Evolutionary conservation across 2,329 filamentous ascomycete species (phyloP).

Genomic region (Paecilomyces dactylethromorphus): DNA sequence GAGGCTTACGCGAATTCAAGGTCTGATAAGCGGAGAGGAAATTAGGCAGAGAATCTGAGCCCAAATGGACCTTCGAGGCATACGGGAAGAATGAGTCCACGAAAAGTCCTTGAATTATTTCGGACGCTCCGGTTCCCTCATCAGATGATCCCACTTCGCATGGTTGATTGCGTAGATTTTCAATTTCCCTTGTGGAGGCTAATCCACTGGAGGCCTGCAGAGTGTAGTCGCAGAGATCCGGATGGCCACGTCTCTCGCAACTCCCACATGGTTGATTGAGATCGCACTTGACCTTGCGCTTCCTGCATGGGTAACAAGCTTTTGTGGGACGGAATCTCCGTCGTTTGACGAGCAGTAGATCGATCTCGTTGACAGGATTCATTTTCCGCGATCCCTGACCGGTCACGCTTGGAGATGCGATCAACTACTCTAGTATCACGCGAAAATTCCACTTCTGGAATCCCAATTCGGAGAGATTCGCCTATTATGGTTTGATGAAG

Average conservation of each 20-base stretch:
- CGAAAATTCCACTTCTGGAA: no score
- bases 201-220: neutral
- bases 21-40: neutral
- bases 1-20: neutral
- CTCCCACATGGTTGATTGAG: neutral
- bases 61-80: neutral
- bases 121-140: no score
- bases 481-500: no score
- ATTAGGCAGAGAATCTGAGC: neutral
- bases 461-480: no score
- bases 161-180: neutral
- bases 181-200: no score
- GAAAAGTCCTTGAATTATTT: neutral
- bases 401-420: no score
- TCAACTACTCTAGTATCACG: no score
- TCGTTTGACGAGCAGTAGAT: neutral
- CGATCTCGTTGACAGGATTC: no score
- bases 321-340: neutral
- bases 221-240: neutral
- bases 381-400: no score
- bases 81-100: neutral
- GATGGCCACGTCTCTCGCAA: neutral
- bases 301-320: constrained; percentile 5
- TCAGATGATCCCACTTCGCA: neutral
- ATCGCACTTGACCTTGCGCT: neutral